Base-by-base conservation (phyloP, 805 yeast genomes). In the Cyberlindnera subsufficiens region DNA sequence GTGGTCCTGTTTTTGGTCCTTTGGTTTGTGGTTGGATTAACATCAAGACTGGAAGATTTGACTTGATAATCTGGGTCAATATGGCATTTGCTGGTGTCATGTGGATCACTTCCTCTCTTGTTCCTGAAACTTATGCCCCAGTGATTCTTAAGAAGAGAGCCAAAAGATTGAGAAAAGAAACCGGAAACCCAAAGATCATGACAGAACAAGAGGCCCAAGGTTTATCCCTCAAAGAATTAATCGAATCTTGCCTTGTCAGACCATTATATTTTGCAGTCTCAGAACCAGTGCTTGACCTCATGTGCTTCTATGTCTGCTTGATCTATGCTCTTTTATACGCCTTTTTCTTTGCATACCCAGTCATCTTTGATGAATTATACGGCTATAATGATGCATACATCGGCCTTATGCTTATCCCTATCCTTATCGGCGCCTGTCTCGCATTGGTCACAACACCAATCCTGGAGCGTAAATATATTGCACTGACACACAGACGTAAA, bases 261-360 rank as follows among this genome's bases (percentile, higher is more conserved):
- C 98, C 98, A 2, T 66, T 91, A 48, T 79, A 77, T 58, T 85
- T 88, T 59, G 78, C 79, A 15, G 63, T 77, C 17, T 78, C 90
- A 22, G 96, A 89, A 63, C 96, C 96, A 4, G 95, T 88, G 22
- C 68, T 89, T 55, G 93, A 80, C 57, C 68, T 87, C 52, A 78
- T 89, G 72, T 87, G 95, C 63, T 76, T 78, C 54, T 89, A 87
- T 64, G 91, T 89, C 47, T 89, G 95, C 50, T 72, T 89, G 60
- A 87, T 89, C 62, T 89, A 89, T 68, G 82, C 96, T n/a, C 71
- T 89, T 60, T 71, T 89, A 40, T 89, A 89, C 58, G 96, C 96
- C 11, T 89, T 89, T 71, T 89, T 89, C 79, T 89, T 88, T 67
- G 96, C 97, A 0, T 89, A 85, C 66, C 97, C 97, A 5, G 95